Percentiles rank a stretch among this genome's conserved stretches.
Conservation (phyloP, 306 rosid species). For the Arachis hypogaea region DNA sequence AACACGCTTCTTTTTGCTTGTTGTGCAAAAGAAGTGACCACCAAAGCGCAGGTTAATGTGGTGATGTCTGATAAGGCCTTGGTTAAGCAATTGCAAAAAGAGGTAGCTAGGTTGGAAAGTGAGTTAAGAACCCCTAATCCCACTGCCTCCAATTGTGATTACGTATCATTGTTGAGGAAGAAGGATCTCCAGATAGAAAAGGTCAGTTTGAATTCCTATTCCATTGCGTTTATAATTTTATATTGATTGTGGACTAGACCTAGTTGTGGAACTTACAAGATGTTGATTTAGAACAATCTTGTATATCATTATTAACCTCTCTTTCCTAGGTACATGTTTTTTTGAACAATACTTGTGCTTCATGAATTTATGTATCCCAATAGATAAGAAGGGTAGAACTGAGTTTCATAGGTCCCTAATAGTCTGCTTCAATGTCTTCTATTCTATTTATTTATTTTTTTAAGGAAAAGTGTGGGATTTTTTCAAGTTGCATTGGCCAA, state of each 20-base stretch:
- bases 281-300: slow-evolving; percentile 26
- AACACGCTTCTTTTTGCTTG: slow-evolving; percentile 98
- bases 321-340: not conserved
- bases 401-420: not conserved
- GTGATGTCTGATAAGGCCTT: slow-evolving; percentile 98
- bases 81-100: slow-evolving; percentile 95
- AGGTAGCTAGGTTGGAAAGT: slow-evolving; percentile 93
- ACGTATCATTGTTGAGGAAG: slow-evolving; percentile 72
- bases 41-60: slow-evolving; percentile 96
- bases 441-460: too few species aligned
- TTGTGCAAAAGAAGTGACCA: slow-evolving; percentile 96
- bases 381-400: not conserved
- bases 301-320: not conserved
- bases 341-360: not conserved
- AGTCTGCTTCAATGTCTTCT: too few species aligned
- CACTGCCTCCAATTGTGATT: slow-evolving; percentile 65
- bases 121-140: slow-evolving; percentile 84
- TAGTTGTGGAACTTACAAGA: not conserved
- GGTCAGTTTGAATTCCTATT: slow-evolving; percentile 50
- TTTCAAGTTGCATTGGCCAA: too few species aligned
- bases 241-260: slow-evolving; percentile 30
- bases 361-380: slow-evolving; percentile 26
- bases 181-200: slow-evolving; percentile 95
- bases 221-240: slow-evolving; percentile 29
- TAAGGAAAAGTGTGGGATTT: too few species aligned